Base-by-base conservation (phyloP, 352 stramenopile species). In the Phytophthora capsici region DNA sequence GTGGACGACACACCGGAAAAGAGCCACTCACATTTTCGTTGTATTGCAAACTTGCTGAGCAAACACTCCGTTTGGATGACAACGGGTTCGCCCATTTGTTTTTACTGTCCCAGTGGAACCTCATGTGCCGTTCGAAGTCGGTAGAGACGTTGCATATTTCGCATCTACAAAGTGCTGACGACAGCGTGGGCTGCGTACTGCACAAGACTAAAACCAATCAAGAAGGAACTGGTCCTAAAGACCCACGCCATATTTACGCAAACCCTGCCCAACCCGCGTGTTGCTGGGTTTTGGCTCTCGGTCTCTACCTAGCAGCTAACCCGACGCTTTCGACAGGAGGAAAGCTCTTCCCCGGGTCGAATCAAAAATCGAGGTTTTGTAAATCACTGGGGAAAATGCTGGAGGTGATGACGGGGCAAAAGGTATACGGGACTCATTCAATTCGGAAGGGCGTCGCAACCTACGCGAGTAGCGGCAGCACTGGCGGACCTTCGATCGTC, bases 201-300 rank as follows among this genome's bases (percentile, higher is more conserved):
- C 36, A 47, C 19, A 36, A 57, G n/a, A 54, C 47, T 6, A 26
- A 48, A 40, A 48, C 22, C 4, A 57, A 57, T 22, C 37, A 57
- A 49, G 50, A 57, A 57, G 50, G 36, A 49, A 32, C 4, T 12
- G 64, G 57, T 1, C 47, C 38, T 2, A 43, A 49, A 48, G 44
- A 60, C 28, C 60, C 54, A 8, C 56, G 61, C 6, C 67, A 71
- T 43, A 43, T 71, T 1, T 71, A 72, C 23, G 61, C 46, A 3
- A 71, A 66, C 4, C 37, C 12, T 14, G 2, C n/a, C 2, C 51
- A 20, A 8, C 46, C 61, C n/a, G 23, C 38, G 5, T 55, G 34
- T 1, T 67, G 58, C 28, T 57, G 46, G 37, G n/a, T 58, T 4
- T 7, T 37, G 1, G 32, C 56, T 2, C 25, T 51, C 1, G 56